phyloP scores from a whole-genome alignment of 2,329 filamentous ascomycete genomes.

The Diaporthe longicolla region DNA sequence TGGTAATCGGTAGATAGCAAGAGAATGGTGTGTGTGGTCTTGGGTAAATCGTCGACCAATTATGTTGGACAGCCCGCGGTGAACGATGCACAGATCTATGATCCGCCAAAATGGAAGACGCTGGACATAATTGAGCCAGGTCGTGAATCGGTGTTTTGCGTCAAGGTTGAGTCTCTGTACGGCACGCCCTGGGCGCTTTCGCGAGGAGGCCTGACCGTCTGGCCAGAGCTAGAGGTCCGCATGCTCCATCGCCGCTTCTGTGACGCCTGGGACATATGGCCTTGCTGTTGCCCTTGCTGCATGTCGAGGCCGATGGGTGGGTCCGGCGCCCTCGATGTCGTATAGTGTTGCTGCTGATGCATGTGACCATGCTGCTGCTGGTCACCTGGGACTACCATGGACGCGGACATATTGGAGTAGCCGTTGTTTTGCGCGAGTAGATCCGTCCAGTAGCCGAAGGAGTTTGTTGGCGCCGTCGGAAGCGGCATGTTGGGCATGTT shows the following conservation, averaged over 20 bases:
- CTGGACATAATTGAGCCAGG: conserved; percentile 43
- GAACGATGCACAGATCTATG: conserved; percentile 18
- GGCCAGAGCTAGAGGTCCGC: conserved; percentile 42
- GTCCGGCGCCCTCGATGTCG: conserved; percentile 40
- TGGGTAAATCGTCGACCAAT: background rate
- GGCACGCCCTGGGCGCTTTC: conserved; percentile 38
- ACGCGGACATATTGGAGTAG: conserved; percentile 37
- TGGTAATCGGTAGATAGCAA: conserved; percentile 20
- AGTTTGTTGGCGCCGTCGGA: conserved; percentile 42
- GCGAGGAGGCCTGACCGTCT: conserved; percentile 40
- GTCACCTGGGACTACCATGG: conserved; percentile 40
- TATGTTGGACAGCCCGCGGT: background rate
- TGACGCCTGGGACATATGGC: conserved; percentile 34
- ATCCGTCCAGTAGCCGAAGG: conserved; percentile 43
- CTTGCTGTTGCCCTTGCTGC: conserved; percentile 36
- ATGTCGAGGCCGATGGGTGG: conserved; percentile 41
- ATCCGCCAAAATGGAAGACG: conserved; percentile 43
- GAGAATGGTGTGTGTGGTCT: conserved; percentile 4
- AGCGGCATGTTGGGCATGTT: conserved; percentile 40
- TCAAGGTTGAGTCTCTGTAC: conserved; percentile 39
- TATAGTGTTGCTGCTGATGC: conserved; percentile 42
- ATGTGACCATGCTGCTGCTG: conserved; percentile 38
- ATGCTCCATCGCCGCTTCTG: conserved; percentile 43
- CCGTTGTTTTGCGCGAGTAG: conserved; percentile 38
- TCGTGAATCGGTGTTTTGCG: conserved; percentile 38